Conservation (phyloP, 2,329 filamentous ascomycete genomes). For the Alternaria brassicicola region DNA sequence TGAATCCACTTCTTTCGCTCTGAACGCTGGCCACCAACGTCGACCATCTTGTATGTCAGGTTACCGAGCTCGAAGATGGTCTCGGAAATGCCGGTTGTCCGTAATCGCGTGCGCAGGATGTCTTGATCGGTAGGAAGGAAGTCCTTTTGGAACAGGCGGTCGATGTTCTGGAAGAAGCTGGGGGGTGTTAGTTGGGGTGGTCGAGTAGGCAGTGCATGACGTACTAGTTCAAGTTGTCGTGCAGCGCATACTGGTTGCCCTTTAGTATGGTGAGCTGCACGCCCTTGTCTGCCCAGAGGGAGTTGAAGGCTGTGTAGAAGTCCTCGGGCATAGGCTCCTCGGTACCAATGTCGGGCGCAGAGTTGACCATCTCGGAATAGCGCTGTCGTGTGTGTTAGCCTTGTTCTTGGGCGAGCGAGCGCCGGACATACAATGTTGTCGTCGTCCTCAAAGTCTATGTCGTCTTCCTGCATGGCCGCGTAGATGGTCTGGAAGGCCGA, state of each 20-base stretch:
- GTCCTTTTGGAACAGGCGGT: slow-evolving; percentile 67
- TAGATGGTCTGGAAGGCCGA: slow-evolving; percentile 90
- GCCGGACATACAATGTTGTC: slow-evolving; percentile 72
- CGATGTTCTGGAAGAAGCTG: slow-evolving; percentile 79
- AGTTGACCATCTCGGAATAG: slow-evolving; percentile 76
- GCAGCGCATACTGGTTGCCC: slow-evolving; percentile 94
- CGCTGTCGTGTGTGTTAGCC: slow-evolving; percentile 59
- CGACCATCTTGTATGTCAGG: slow-evolving; percentile 95
- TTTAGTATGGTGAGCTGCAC: slow-evolving; percentile 88
- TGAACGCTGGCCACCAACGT: slow-evolving; percentile 88
- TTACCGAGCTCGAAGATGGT: slow-evolving; percentile 91
- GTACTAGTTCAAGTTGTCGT: slow-evolving; percentile 94
- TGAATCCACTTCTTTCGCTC: slow-evolving; percentile 98
- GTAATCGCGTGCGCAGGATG: slow-evolving; percentile 84
- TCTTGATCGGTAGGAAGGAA: slow-evolving; percentile 95
- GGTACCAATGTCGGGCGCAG: slow-evolving; percentile 80
- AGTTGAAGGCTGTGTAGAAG: slow-evolving; percentile 80
- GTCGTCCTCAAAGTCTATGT: slow-evolving; percentile 76
- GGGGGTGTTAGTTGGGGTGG: slow-evolving; percentile 22
- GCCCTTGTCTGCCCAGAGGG: slow-evolving; percentile 81
- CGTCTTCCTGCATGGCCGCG: slow-evolving; percentile 87
- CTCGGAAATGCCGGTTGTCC: slow-evolving; percentile 95
- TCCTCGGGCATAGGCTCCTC: slow-evolving; percentile 80
- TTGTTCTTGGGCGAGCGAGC: background rate
- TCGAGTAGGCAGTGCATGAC: slow-evolving; percentile 38